phyloP scores from a whole-genome alignment of 208 protist genomes.

The Crithidia mellificae region DNA sequence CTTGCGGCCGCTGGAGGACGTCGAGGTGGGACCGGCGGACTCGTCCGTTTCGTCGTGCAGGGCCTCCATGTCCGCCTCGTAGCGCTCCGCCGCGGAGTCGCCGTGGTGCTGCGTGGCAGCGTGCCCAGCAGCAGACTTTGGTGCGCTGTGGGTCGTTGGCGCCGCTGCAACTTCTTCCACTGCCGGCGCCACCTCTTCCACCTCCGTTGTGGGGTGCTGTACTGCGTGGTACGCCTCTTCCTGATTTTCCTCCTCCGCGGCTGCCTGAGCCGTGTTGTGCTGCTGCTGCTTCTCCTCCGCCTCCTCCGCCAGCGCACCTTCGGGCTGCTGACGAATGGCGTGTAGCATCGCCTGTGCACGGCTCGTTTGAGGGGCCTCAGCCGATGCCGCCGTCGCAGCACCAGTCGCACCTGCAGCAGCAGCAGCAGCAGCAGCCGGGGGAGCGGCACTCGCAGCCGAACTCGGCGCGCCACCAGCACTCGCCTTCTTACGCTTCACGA shows the following conservation, averaged over 20 bases:
- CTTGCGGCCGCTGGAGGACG: conserved; percentile 36
- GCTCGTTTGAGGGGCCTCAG: not conserved
- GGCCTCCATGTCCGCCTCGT: conserved; percentile 15
- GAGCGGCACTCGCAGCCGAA: not conserved
- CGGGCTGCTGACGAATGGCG: conserved; percentile 33
- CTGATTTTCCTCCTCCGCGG: not conserved
- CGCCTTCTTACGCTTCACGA: conserved; percentile 32
- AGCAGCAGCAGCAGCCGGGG: not conserved
- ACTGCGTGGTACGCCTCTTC: not conserved
- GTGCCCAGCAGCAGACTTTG: no score
- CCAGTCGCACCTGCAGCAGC: not conserved
- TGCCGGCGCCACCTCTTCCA: not conserved
- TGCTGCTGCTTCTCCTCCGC: no score
- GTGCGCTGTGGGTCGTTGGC: not conserved
- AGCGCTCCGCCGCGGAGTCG: conserved; percentile 8
- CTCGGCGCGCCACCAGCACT: not conserved
- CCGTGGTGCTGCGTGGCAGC: no score
- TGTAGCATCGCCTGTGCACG: conserved; percentile 24
- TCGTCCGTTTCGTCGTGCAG: conserved; percentile 21
- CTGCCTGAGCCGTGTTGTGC: no score
- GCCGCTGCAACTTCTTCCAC: no score
- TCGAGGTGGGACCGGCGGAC: conserved; percentile 6
- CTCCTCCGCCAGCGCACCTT: conserved; percentile 19
- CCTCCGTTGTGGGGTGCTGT: not conserved
- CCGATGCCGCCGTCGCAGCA: no score